Conservation (phyloP, 768 basidiomycete genomes). For the Pisolithus sp. region DNA sequence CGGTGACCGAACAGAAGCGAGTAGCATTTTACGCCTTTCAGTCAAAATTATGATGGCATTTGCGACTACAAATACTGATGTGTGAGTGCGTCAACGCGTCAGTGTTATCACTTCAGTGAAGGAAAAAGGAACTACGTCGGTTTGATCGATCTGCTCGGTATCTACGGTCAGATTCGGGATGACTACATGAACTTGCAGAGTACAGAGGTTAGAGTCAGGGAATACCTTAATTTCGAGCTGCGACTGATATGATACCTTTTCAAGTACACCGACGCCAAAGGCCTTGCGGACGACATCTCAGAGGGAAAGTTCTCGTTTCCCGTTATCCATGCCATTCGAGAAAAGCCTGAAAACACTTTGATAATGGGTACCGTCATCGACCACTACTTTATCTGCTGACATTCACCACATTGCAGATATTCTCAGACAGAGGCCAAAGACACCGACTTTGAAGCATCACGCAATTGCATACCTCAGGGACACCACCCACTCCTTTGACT, state of each 20-base stretch:
- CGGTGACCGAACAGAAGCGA: no score
- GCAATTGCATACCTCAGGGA: conserved; percentile 68
- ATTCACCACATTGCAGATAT: no score
- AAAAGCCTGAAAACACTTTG: no score
- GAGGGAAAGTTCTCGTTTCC: no score
- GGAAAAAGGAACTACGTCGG: conserved; percentile 70
- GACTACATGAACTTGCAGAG: conserved; percentile 91
- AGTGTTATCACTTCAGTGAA: not conserved
- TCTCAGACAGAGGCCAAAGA: conserved; percentile 26
- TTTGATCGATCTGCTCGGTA: conserved; percentile 79
- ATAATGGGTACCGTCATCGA: no score
- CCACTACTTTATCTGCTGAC: no score
- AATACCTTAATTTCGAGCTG: no score
- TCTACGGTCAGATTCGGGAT: conserved; percentile 88
- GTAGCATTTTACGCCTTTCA: conserved; percentile 63
- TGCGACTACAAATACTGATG: conserved; percentile 46
- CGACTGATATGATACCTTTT: no score
- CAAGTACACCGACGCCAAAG: no score
- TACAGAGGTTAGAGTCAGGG: not conserved
- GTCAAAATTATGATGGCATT: conserved; percentile 95
- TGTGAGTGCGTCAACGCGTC: conserved; percentile 35
- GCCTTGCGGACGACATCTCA: no score
- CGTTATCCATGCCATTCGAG: no score
- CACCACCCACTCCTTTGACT: conserved; percentile 72
- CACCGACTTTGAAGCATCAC: conserved; percentile 71